These are phyloP conservation scores for Ophiostoma sp. DNA, from an alignment of 2,329 filamentous ascomycete species.

Conservation along the genomic window DNA sequence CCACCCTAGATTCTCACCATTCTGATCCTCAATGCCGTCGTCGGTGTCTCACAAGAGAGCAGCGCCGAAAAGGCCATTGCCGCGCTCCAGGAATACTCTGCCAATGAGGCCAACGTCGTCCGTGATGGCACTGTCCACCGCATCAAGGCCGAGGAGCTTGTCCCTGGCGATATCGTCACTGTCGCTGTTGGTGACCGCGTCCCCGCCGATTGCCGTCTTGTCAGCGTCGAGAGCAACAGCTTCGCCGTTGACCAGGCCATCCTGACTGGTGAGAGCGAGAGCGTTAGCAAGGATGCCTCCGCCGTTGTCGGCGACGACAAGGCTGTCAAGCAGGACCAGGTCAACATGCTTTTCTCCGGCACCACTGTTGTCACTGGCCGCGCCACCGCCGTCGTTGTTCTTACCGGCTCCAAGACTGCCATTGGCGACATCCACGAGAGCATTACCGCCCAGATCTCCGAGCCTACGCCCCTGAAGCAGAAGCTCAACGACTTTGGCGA, in stretches of 20 bases:
- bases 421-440: constrained; percentile 99
- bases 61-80: constrained; percentile 98
- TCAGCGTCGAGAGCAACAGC: constrained; percentile 92
- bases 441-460: constrained; percentile 95
- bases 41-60: constrained; percentile 97
- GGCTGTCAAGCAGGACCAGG: constrained; percentile 94
- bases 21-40: constrained; percentile 90
- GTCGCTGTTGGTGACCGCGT: constrained; percentile 88
- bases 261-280: constrained; percentile 95
- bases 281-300: constrained; percentile 75
- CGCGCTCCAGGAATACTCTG: constrained; percentile 96
- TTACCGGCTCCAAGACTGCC: constrained; percentile 84
- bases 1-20: constrained; percentile 82
- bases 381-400: constrained; percentile 81
- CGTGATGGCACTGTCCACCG: constrained; percentile 71
- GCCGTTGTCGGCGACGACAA: constrained; percentile 66
- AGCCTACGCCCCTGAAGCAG: constrained; percentile 94
- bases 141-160: constrained; percentile 93
- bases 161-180: constrained; percentile 87
- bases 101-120: constrained; percentile 91
- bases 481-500: constrained; percentile 99
- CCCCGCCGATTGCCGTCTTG: constrained; percentile 85
- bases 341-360: constrained; percentile 97
- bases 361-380: constrained; percentile 95
- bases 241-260: constrained; percentile 97